A percentile compares a stretch with the other conserved stretches of the same genome.
These are phyloP conservation scores for Lactarius vividus DNA, from an alignment of 768 basidiomycete genomes.

Conservation along the genomic window DNA sequence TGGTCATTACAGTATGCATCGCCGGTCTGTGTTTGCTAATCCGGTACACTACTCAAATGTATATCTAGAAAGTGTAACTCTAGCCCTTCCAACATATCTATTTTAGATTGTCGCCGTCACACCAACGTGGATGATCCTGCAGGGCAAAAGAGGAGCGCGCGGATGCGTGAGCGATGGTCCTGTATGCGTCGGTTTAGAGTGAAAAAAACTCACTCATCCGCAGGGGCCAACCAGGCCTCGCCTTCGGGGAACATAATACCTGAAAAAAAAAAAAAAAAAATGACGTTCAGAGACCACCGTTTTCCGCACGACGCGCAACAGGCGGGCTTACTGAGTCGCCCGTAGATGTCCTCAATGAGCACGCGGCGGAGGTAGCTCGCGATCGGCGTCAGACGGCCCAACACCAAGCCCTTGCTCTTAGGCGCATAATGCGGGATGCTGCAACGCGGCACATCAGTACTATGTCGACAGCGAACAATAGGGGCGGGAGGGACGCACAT, in stretches of 20 bases:
- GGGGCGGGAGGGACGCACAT: slow-evolving; percentile 43
- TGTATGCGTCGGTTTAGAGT: neutral
- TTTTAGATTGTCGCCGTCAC: too few relatives aligned
- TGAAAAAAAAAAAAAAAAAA: slow-evolving; percentile 31
- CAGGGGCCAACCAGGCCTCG: slow-evolving; percentile 52
- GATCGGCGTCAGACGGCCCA: slow-evolving; percentile 35
- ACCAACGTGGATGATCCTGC: too few relatives aligned
- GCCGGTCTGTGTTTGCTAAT: too few relatives aligned
- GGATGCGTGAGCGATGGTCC: neutral
- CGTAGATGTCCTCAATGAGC: slow-evolving; percentile 61
- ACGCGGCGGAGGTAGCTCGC: slow-evolving; percentile 47
- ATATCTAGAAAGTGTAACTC: too few relatives aligned
- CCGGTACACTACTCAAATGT: too few relatives aligned
- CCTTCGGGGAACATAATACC: slow-evolving; percentile 64
- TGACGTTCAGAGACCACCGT: neutral
- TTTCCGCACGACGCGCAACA: neutral
- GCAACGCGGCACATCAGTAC: neutral
- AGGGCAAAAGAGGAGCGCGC: neutral
- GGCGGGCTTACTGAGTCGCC: slow-evolving; percentile 46
- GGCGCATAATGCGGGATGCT: slow-evolving; percentile 62
- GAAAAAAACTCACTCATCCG: slow-evolving; percentile 45
- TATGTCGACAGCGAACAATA: neutral
- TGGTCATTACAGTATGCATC: neutral
- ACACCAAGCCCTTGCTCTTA: slow-evolving; percentile 39
- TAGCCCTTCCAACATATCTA: too few relatives aligned